Evolutionary conservation across 2,329 filamentous ascomycete species (phyloP).

Genomic region (Cladosporium cucumerinum): DNA sequence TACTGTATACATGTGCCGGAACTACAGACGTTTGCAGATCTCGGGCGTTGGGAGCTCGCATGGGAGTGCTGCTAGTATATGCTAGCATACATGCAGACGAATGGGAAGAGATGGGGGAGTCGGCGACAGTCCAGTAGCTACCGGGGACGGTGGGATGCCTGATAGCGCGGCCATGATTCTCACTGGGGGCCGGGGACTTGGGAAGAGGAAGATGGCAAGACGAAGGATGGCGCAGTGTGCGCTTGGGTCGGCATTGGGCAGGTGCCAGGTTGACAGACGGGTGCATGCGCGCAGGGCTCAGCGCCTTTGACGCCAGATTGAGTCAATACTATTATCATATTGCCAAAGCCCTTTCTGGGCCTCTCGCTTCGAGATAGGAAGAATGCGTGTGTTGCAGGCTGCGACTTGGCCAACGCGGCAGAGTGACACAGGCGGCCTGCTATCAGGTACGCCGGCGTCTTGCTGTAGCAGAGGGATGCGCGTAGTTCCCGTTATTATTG

Average conservation of each 20-base stretch:
- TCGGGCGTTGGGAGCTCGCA: slow-evolving; percentile 10
- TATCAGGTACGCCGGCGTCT: neutral
- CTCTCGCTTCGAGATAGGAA: slow-evolving; percentile 7
- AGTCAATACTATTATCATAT: neutral
- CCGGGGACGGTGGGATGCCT: slow-evolving; percentile 3
- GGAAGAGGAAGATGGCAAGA: neutral
- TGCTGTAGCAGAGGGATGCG: neutral
- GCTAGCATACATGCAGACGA: neutral
- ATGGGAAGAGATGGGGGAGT: slow-evolving; percentile 8
- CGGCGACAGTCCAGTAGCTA: neutral
- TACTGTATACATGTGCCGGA: slow-evolving; percentile 3
- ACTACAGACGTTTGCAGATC: neutral
- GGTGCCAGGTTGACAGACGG: neutral
- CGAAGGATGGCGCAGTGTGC: neutral
- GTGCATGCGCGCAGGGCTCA: slow-evolving; percentile 1
- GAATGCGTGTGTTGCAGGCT: neutral
- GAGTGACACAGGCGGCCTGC: neutral
- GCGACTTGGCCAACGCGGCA: neutral
- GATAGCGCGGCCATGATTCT: neutral
- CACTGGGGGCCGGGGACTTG: neutral
- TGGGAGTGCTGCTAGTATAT: neutral
- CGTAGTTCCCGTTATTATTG: no score
- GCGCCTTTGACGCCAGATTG: neutral
- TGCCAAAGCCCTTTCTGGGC: neutral
- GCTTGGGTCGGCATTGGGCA: neutral